Evolutionary conservation across 352 stramenopile species (phyloP), one percentile per base, ranked within the genome.

Genomic region (Phytopythium vexans): DNA sequence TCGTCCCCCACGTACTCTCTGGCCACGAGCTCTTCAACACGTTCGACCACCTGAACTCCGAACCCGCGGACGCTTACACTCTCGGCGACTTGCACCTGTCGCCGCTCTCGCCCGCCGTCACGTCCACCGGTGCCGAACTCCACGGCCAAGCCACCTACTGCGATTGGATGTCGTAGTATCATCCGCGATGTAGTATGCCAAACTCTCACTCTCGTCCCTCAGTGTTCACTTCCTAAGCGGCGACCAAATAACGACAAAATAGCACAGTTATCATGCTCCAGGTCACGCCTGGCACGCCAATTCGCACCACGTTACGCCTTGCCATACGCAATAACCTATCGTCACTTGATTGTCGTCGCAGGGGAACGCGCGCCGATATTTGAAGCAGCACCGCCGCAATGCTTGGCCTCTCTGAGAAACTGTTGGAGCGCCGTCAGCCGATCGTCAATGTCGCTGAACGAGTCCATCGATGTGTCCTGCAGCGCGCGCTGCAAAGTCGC

Each of bases 401-500:
- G 74, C 56, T 92, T 92, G 40, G 84, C 82, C 45, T 92, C 72
- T 63, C 80, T 77, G 31, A 94, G 68, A 32, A 94, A 94, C 57
- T 92, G 70, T 49, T 93, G 82, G 33, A 94, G 56, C 10, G 82
- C 84, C 32, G 77, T 92, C 36, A 92, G 58, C 6, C 84, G 74
- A n/a, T 92, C 82, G 55, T 94, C 84, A 47, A 94, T 90, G 49
- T 94, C 82, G 40, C 79, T 91, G 54, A 94, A 92, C 38, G 81
- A 91, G 46, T 91, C 80, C 4, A 80, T 48, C 0, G 81, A 89
- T 8, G 75, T 89, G 43, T 89, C 79, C 8, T 87, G 49, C 6
- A 89, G 49, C 8, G 66, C 71, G 42, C 61, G 54, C 5, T 68
- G 60, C 14, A 45, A 54, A 12, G 31, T 39, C 5, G 14, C 46